phyloP scores from a whole-genome alignment of 495 filamentous ascomycete genomes.

The Echria macrotheca region DNA sequence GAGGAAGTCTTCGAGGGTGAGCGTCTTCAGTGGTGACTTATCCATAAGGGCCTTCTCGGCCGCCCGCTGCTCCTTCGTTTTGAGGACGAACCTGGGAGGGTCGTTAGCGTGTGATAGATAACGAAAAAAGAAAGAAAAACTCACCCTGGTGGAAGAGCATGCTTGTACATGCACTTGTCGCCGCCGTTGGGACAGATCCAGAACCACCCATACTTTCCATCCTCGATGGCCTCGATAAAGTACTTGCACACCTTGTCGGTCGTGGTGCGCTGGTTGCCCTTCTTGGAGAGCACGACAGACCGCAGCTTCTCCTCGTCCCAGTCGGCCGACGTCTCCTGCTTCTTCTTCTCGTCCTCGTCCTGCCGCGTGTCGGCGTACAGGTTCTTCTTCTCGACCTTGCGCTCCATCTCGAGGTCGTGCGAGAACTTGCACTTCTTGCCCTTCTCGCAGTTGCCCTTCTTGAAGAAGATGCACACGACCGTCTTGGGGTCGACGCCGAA shows the following conservation, averaged over 20 bases:
- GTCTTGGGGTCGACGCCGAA: slow-evolving; percentile 99
- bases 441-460: slow-evolving; percentile 96
- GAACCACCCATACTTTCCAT: slow-evolving; percentile 98
- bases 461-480: slow-evolving; percentile 92
- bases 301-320: slow-evolving; percentile 98
- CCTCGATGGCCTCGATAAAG: slow-evolving; percentile 97
- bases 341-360: slow-evolving; percentile 71
- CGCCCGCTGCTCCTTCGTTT: slow-evolving; percentile 94
- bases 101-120: slow-evolving; percentile 21
- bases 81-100: slow-evolving; percentile 75
- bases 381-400: slow-evolving; percentile 87
- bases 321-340: slow-evolving; percentile 85
- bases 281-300: slow-evolving; percentile 86
- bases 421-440: slow-evolving; percentile 96
- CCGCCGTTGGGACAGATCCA: slow-evolving; percentile 97
- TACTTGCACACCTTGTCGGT: slow-evolving; percentile 99
- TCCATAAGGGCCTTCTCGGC: slow-evolving; percentile 97
- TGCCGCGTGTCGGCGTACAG: slow-evolving; percentile 84
- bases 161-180: slow-evolving; percentile 97
- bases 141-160: slow-evolving; percentile 88
- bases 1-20: slow-evolving; percentile 95
- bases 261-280: slow-evolving; percentile 91
- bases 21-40: slow-evolving; percentile 87
- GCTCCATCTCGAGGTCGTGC: slow-evolving; percentile 82
- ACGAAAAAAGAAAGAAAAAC: slow-evolving; percentile 21